These are phyloP conservation scores for Rhizophagus clarus DNA, from an alignment of 192 early-diverging fungal genomes.

Conservation along the genomic window DNA sequence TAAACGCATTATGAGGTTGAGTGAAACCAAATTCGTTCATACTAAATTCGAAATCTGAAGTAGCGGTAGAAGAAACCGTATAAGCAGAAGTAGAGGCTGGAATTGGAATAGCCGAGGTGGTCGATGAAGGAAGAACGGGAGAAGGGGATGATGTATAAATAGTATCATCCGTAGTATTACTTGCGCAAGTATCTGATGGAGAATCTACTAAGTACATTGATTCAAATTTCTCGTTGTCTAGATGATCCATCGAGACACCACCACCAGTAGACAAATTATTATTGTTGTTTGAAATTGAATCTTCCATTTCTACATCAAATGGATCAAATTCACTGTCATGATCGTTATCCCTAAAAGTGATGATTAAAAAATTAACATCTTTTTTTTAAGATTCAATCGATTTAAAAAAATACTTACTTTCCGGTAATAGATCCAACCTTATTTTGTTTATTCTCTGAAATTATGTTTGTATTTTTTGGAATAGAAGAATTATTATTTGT, in stretches of 20 bases:
- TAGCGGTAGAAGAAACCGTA: background rate
- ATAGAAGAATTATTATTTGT: background rate
- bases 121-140: constrained; percentile 12
- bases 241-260: background rate
- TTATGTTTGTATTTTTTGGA: background rate
- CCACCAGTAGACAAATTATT: background rate
- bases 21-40: background rate
- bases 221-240: background rate
- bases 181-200: constrained; percentile 5
- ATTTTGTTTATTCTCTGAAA: background rate
- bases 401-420: background rate
- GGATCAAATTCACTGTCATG: background rate
- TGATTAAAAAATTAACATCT: no score
- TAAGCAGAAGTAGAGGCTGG: background rate
- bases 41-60: background rate
- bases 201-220: constrained; percentile 15
- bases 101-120: constrained; percentile 27
- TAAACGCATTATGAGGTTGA: background rate
- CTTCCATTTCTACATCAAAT: background rate
- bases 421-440: background rate
- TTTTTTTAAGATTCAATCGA: no score
- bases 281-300: background rate
- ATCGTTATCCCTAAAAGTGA: background rate
- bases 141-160: constrained; percentile 18
- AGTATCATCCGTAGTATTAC: constrained; percentile 20